Evolutionary conservation across 306 rosid species (phyloP).

Genomic region (Prunus padus): DNA sequence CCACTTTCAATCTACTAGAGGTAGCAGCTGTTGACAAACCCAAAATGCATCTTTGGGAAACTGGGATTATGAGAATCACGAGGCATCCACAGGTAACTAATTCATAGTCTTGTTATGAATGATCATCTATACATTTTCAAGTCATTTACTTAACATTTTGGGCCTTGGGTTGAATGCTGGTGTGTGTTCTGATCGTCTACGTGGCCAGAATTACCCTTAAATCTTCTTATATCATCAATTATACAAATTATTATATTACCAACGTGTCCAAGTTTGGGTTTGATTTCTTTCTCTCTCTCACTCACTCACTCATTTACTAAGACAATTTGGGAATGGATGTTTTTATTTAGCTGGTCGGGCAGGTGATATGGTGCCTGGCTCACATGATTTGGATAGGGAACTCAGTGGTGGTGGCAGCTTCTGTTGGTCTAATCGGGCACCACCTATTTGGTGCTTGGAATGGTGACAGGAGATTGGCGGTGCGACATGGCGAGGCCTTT

Average conservation of each 20-base stretch:
- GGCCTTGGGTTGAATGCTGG: constrained; percentile 19
- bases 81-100: constrained; percentile 90
- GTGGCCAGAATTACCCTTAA: background rate
- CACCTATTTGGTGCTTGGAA: constrained; percentile 96
- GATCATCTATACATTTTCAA: background rate
- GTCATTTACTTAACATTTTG: background rate
- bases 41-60: constrained; percentile 95
- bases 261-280: background rate
- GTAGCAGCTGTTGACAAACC: constrained; percentile 99
- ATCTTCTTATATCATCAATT: background rate
- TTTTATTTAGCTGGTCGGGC: constrained; percentile 74
- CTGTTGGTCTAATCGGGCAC: constrained; percentile 79
- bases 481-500: constrained; percentile 61
- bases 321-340: constrained; percentile 11
- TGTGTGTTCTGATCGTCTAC: background rate
- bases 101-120: constrained; percentile 1
- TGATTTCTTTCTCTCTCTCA: background rate
- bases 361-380: constrained; percentile 93
- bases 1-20: constrained; percentile 91
- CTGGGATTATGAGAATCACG: constrained; percentile 93
- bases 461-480: constrained; percentile 74
- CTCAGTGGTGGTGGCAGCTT: constrained; percentile 81
- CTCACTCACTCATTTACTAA: background rate
- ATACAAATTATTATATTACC: background rate
- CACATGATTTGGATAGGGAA: constrained; percentile 94